Base-by-base conservation (phyloP, 768 basidiomycete genomes). In the Amanita subjunquillea region DNA sequence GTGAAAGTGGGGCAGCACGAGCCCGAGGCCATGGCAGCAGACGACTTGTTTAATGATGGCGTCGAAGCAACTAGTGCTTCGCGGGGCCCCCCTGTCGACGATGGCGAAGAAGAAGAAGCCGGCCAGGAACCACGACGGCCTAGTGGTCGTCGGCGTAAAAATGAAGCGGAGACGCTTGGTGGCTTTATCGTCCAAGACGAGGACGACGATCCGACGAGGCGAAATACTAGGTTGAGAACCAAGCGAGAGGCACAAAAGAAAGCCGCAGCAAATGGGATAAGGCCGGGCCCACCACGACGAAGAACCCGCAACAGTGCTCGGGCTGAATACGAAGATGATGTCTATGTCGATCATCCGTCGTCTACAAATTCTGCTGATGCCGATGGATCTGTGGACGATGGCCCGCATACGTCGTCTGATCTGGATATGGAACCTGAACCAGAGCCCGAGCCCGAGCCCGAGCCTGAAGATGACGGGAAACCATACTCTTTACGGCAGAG, bases 401-500 rank as follows among this genome's bases (percentile, higher is more conserved):
- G 70, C 4, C 72, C 68, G 9, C 77, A 65, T 12, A 72, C 70
- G 0, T 74, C 73, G 50, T 73, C 69, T 2, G 76, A 77, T 50
- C 48, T 67, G 13, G 74, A 74, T 41, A 65, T 68, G 10, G 69
- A 72, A 23, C 70, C 69, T 0, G 76, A 73, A 4, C 70, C 68
- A 0, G 68, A 73, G 15, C 74, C 69, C 0, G 76, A 74, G 3
- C 75, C 72, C 0, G 72, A 72, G n/a, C 69, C 66, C 6, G 65
- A 68, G 29, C 75, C 72, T 6, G 77, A 78, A 39, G 72, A 62
- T 22, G 79, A 80, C 51, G 79, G 77, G 7, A 75, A 72, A 43
- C 79, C 80, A 13, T 91, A 91, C 59, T 61, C 79, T 0, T 70
- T 91, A 36, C 72, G 89, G 17, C 78, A 82, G 59, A 72, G 88